Base-by-base conservation (phyloP, 768 basidiomycete species). In the Auricularia sp. region DNA sequence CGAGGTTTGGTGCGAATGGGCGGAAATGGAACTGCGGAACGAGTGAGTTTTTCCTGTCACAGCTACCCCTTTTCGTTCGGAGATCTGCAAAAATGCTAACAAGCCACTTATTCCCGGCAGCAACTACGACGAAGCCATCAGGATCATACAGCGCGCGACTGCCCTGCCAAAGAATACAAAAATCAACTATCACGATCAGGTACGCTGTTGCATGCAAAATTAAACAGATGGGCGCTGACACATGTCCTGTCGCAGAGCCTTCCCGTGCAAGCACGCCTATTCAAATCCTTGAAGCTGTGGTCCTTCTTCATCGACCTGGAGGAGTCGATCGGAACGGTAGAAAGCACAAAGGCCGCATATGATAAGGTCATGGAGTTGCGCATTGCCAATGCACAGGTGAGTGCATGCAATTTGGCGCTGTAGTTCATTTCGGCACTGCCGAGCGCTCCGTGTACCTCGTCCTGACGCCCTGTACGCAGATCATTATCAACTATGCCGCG, bases 1-100 rank as follows among this genome's bases (percentile, higher is more conserved):
- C 0, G 97, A 98, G 74, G 84, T 98, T 14, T 99, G 97, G 97
- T 98, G 95, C 71, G 97, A 98, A 76, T 98, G 97, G 96, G 86
- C 97, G 6, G 97, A 99, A 76, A 87, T 98, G 88, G 97, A 99
- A 73, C 81, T 98, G 61, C 86, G 96, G 53, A 88, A 94, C 61
- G 95, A 96, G 95, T 95, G 77, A 70, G 91, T 42, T 42, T 42
- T 29, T 29, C 29, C 39, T 14, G 39, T 81, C 4, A 39, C 64
- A 59, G 18, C 39, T 21, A 60, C n/a, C 42, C 21, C 6, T 42
- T 51, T 35, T 10, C 16, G 16, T 36, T 34, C 36, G 42, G 3
- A 36, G 14, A 53, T 18, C 67, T 42, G 23, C 8, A 14, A 8
- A 14, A 18, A 33, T 44, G n/a, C 65, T 1, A 10, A n/a, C 64